Evolutionary conservation across 2,329 filamentous ascomycete species (phyloP).

Genomic region (Tolypocladium endophyticum): DNA sequence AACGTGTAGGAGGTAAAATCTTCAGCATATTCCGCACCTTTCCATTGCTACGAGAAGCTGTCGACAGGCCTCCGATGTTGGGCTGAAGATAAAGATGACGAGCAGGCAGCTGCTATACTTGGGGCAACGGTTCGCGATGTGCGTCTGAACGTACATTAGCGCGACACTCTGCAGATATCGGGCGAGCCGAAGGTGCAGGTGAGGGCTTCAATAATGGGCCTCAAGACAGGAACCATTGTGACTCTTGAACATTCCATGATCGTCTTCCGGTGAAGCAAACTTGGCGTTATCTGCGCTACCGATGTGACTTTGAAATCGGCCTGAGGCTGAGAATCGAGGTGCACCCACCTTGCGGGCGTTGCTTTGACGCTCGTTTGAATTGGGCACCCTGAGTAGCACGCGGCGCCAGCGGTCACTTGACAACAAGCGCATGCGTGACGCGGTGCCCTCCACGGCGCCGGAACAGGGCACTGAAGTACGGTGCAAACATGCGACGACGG

Average conservation of each 20-base stretch:
- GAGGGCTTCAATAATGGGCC: background rate
- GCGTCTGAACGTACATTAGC: background rate
- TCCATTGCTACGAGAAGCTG: too few relatives aligned
- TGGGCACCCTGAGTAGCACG: background rate
- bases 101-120: background rate
- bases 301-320: background rate
- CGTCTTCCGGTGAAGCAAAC: background rate
- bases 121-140: background rate
- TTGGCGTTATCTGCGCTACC: too few relatives aligned
- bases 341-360: background rate
- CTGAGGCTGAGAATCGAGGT: background rate
- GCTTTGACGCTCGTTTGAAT: background rate
- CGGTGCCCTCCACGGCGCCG: background rate
- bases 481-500: background rate
- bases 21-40: background rate
- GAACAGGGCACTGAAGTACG: background rate
- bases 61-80: background rate
- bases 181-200: background rate
- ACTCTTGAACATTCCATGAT: background rate
- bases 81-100: background rate
- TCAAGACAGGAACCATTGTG: background rate
- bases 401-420: constrained; percentile 2
- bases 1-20: background rate
- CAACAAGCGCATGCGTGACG: constrained; percentile 1
- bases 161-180: background rate